Evolutionary conservation across 2,329 filamentous ascomycete species (phyloP), one percentile per base, ranked within the genome.

Genomic region (Aspergillus fructus): DNA sequence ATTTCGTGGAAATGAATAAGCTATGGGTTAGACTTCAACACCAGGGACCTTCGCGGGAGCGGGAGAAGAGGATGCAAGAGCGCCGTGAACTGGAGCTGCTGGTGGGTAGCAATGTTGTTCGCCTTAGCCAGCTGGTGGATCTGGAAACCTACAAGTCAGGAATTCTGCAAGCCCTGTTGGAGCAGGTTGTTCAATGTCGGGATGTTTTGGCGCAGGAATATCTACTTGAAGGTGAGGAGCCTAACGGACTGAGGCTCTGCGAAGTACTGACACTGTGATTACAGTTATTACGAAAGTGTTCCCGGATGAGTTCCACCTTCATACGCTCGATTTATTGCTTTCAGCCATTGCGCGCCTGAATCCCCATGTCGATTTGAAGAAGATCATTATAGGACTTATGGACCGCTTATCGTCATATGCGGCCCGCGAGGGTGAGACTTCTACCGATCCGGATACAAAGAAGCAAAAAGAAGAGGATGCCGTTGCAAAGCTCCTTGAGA

Each of bases 1-100:
- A 99, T 70, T 99, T 99, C 71, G 94, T 99, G 66, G 94, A 99
- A 78, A 99, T 99, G 94, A 99, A 99, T 79, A 99, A 99, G 83
- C 83, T 99, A 34, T 99, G 94, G 94, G 94, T 99, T 62, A 88
- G 94, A 43, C 80, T 97, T 70, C 94, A 99, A 74, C 94, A 99
- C 74, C 94, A 99, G 73, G 94, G 94, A 24, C 94, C 97, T 72
- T 99, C 94, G 40, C 85, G 93, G 68, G 94, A 99, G 76, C 84
- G 94, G 52, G 94, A 99, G 62, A 89, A 96, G 78, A 84, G 94
- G 66, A 96, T 92, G 57, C 92, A 94, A 69, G 94, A 99, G 78
- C 84, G 94, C 67, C 93, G 96, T 74, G 96, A 99, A 78, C 81
- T 99, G 54, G 94, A 99, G 78, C 81, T 99, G 60, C 83, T 99